These are phyloP conservation scores for Penicillium sp. DNA, from an alignment of 2,329 filamentous ascomycete species.

Conservation along the genomic window DNA sequence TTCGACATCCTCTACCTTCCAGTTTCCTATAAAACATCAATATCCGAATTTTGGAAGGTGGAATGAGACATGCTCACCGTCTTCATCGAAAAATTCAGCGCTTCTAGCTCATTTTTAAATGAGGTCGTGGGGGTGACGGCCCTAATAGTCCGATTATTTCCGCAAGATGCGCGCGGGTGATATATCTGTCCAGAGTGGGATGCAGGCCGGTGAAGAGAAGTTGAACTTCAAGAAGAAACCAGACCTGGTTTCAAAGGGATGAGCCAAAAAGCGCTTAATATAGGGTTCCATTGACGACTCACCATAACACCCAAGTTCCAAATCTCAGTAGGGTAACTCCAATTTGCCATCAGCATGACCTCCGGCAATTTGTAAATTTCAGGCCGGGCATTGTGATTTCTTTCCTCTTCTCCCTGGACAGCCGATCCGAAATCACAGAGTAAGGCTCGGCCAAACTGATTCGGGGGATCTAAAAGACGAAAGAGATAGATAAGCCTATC, in stretches of 20 bases:
- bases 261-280: background rate
- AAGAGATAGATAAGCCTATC: background rate
- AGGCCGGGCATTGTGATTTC: background rate
- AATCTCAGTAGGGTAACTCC: conserved; percentile 52
- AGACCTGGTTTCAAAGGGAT: conserved; percentile 37
- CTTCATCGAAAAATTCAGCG: conserved; percentile 5
- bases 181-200: background rate
- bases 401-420: background rate
- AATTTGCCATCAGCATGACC: conserved; percentile 49
- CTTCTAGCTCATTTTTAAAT: background rate
- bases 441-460: background rate
- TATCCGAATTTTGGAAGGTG: background rate
- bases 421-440: background rate
- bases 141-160: conserved; percentile 8
- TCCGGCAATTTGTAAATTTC: conserved; percentile 36
- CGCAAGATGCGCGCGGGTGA: conserved; percentile 8
- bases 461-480: conserved; percentile 3
- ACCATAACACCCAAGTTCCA: conserved; percentile 56
- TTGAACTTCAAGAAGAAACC: conserved; percentile 51
- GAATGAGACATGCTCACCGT: conserved; percentile 1
- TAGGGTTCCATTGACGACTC: conserved; percentile 17
- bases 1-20: background rate
- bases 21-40: conserved; percentile 2
- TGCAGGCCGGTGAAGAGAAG: background rate
- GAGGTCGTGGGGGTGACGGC: background rate